Evolutionary conservation across 1,284 basidiomycete species (phyloP).

Genomic region (Inonotus obliquus): DNA sequence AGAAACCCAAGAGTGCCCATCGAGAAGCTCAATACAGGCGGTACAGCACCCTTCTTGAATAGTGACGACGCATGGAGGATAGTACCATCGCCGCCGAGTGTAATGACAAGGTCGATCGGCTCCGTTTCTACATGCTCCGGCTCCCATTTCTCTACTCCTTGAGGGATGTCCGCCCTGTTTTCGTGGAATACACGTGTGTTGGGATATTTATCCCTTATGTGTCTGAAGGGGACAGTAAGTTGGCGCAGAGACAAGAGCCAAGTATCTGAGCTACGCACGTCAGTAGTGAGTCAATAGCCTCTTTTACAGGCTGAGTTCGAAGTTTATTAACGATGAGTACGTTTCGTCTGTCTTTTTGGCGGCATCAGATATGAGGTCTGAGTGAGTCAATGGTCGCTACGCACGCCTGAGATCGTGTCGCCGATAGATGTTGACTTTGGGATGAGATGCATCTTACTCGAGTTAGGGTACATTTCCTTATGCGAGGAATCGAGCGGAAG

Average conservation of each 20-base stretch:
- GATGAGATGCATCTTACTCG: background rate
- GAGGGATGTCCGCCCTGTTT: slow-evolving; percentile 60
- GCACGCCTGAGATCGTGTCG: slow-evolving; percentile 2
- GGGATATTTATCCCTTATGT: slow-evolving; percentile 62
- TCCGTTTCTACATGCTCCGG: slow-evolving; percentile 39
- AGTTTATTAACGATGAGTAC: slow-evolving; percentile 75
- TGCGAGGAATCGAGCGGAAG: too few species aligned
- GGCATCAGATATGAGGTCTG: background rate
- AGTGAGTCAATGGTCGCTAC: background rate
- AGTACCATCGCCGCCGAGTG: slow-evolving; percentile 93
- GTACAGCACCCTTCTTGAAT: slow-evolving; percentile 85
- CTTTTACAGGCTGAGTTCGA: slow-evolving; percentile 66
- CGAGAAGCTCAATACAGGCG: slow-evolving; percentile 92
- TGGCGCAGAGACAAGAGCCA: background rate
- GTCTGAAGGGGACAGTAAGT: slow-evolving; percentile 34
- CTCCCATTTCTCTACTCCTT: slow-evolving; percentile 59
- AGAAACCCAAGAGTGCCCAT: slow-evolving; percentile 96
- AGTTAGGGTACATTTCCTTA: background rate
- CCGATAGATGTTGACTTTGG: background rate
- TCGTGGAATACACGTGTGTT: slow-evolving; percentile 75
- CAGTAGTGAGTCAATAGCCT: slow-evolving; percentile 67
- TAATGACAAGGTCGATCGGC: slow-evolving; percentile 83
- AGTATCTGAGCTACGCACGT: slow-evolving; percentile 39
- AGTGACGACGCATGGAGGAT: slow-evolving; percentile 92
- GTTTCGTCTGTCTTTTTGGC: slow-evolving; percentile 26